Evolutionary conservation across 1,284 basidiomycete genomes (phyloP).

Genomic region (Xerocomus amazonicus): DNA sequence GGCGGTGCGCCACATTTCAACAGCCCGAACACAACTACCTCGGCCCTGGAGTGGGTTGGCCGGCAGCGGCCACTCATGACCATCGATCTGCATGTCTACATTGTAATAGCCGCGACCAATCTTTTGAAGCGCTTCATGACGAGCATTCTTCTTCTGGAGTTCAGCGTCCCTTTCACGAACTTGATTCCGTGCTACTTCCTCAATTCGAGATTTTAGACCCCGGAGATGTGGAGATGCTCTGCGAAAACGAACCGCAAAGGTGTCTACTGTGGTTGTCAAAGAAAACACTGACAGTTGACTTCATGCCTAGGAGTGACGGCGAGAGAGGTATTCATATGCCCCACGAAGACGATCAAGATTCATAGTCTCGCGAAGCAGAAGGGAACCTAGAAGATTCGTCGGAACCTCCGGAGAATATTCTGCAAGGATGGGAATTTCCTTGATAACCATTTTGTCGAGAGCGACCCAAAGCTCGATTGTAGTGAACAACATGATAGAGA

Average conservation of each 20-base stretch:
- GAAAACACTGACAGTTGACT: constrained; percentile 20
- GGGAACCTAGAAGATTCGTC: constrained; percentile 31
- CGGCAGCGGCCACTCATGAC: constrained; percentile 53
- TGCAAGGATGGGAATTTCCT: constrained; percentile 34
- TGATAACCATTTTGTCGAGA: constrained; percentile 38
- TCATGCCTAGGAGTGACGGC: constrained; percentile 17
- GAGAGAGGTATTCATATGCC: constrained; percentile 34
- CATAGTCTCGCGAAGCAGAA: constrained; percentile 37
- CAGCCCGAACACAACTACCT: constrained; percentile 44
- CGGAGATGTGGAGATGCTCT: neutral
- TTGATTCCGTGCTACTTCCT: constrained; percentile 19
- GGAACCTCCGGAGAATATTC: constrained; percentile 47
- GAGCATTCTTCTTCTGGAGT: constrained; percentile 19
- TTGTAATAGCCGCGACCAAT: constrained; percentile 1
- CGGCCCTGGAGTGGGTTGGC: constrained; percentile 18
- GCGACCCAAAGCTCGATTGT: constrained; percentile 43
- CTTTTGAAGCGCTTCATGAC: constrained; percentile 16
- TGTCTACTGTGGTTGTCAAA: neutral
- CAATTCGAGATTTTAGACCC: constrained; percentile 24
- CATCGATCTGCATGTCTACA: constrained; percentile 30
- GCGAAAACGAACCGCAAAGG: constrained; percentile 25
- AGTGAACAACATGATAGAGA: constrained; percentile 41
- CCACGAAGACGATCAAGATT: constrained; percentile 27
- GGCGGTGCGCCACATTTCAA: constrained; percentile 42
- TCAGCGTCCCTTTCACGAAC: constrained; percentile 23